These are phyloP conservation scores for Obba rivulosa DNA, from an alignment of 768 basidiomycete genomes.

Conservation along the genomic window DNA sequence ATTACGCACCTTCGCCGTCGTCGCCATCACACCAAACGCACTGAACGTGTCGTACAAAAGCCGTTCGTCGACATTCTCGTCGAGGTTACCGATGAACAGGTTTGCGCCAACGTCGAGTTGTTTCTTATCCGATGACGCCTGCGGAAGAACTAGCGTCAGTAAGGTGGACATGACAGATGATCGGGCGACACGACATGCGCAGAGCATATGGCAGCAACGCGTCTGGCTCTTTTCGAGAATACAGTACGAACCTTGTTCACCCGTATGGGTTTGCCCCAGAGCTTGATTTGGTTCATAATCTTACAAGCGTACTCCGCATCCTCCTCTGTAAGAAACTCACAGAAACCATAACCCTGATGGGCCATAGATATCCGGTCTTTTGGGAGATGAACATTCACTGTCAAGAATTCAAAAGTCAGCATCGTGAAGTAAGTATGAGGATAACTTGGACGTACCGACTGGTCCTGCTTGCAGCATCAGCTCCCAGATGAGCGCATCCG, in stretches of 20 bases:
- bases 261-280: conserved; percentile 97
- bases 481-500: conserved; percentile 95
- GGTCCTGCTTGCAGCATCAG: conserved; percentile 99
- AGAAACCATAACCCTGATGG: conserved; percentile 99
- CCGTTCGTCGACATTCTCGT: conserved; percentile 92
- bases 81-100: conserved; percentile 92
- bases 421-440: background rate
- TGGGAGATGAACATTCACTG: conserved; percentile 96
- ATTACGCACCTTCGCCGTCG: conserved; percentile 72
- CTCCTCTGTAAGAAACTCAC: conserved; percentile 98
- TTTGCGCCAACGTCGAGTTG: conserved; percentile 98
- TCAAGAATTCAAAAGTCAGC: background rate
- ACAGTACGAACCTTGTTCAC: conserved; percentile 84
- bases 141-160: conserved; percentile 7
- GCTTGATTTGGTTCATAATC: conserved; percentile 99
- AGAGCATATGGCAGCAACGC: background rate
- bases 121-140: conserved; percentile 98
- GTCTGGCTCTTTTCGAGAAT: background rate
- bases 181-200: background rate
- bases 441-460: conserved; percentile 61
- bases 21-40: conserved; percentile 90
- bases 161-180: conserved; percentile 11
- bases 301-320: conserved; percentile 99
- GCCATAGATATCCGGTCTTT: conserved; percentile 98
- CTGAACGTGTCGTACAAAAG: conserved; percentile 93